Evolutionary conservation across 371 early-diverging fungal species (phyloP).

Genomic region (Dinochytrium kinnereticum): DNA sequence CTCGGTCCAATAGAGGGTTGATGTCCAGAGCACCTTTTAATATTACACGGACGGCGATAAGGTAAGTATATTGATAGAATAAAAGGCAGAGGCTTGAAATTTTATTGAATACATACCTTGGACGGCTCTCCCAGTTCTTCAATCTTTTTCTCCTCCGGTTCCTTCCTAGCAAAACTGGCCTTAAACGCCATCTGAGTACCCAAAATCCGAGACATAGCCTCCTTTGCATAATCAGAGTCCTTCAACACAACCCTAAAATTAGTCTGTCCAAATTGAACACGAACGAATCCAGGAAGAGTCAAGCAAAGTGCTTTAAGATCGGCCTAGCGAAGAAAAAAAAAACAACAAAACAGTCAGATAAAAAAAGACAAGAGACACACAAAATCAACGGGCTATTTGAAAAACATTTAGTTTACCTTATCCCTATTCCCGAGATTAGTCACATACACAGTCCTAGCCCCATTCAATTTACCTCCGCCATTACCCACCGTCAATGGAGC

Average conservation of each 20-base stretch:
- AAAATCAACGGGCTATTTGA: not conserved
- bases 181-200: not conserved
- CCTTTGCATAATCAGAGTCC: constrained; percentile 25
- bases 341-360: not conserved
- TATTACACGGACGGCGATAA: too few species aligned
- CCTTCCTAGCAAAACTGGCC: constrained; percentile 35
- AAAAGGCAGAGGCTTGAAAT: not conserved
- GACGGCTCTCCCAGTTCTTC: constrained; percentile 30
- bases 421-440: constrained; percentile 25
- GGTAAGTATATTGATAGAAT: not conserved
- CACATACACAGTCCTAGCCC: constrained; percentile 26
- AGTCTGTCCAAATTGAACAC: constrained; percentile 32
- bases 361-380: not conserved
- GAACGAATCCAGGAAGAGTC: constrained; percentile 36
- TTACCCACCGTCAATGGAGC: not conserved
- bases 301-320: constrained; percentile 19
- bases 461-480: not conserved
- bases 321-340: constrained; percentile 5
- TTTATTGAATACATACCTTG: constrained; percentile 16
- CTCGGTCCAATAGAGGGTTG: constrained; percentile 36
- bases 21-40: constrained; percentile 25
- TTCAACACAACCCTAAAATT: constrained; percentile 36
- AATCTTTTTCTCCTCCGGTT: constrained; percentile 33
- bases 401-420: constrained; percentile 22
- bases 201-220: constrained; percentile 28